Base-by-base conservation (phyloP, 2,329 filamentous ascomycete species). In the Phaeophleospora eucalypticola region DNA sequence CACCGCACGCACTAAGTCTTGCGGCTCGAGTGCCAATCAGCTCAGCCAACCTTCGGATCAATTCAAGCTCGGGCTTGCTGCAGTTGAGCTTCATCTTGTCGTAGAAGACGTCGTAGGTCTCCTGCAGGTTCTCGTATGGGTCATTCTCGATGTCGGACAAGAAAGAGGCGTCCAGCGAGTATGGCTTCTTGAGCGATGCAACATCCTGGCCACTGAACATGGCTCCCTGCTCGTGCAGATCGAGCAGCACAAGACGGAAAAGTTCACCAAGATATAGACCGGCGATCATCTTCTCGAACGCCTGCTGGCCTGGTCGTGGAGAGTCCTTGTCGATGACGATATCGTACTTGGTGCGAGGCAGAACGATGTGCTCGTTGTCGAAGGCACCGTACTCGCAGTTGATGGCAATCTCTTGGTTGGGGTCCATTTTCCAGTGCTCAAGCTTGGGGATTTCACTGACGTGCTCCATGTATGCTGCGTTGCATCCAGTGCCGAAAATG, bases 351-450 rank as follows among this genome's bases (percentile, higher is more conserved):
- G 90, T 95, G 45, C 83, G 80, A 10, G 90, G 90, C 10, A 96
- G 83, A 45, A 96, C 85, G 61, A 85, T 79, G 73, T 91, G 86
- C 70, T 95, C 87, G 68, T 95, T 95, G 70, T 96, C 91, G 64
- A 97, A 96, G 27, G 91, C 90, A 57, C 91, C 91, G 80, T 90
- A 96, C 69, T 97, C 91, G 74, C 90, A 96, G 76, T 96, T 96
- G 74, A 97, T 95, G 43, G 89, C 89, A 78, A 96, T 94, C 54
- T 93, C 85, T 46, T 65, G 61, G 19, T 63, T 54, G 0, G 88
- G 76, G 41, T 89, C 86, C 32, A 97, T 80, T 62, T 94, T 93
- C 77, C 95, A 80, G 72, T 96, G 83, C 9, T 86, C 88, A 45
- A 98, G 81, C 77, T 98, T 98, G 56, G 90, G 91, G 56, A 98